phyloP scores from a whole-genome alignment of 805 yeast species.

The Nakazawaea molendinolei region DNA sequence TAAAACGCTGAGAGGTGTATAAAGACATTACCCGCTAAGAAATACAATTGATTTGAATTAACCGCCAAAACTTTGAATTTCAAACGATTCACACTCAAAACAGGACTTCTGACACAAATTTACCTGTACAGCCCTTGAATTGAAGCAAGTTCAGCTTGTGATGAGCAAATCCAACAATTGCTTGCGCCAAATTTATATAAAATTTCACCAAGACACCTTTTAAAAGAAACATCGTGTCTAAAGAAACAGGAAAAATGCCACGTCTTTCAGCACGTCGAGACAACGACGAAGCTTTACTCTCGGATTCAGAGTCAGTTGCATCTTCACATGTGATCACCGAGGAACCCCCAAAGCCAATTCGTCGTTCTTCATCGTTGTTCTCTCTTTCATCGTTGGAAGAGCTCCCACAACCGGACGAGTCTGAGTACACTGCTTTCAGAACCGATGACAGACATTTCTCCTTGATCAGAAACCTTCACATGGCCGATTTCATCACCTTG shows the following conservation, averaged over 20 bases:
- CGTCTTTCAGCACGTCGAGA: background rate
- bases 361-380: conserved; percentile 48
- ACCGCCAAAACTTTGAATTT: too few relatives aligned
- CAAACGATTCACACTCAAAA: too few relatives aligned
- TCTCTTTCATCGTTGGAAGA: conserved; percentile 51
- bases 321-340: background rate
- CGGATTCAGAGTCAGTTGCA: conserved; percentile 7
- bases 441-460: conserved; percentile 82
- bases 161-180: too few relatives aligned
- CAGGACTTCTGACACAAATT: too few relatives aligned
- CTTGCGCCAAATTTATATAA: too few relatives aligned
- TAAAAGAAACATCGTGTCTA: too few relatives aligned
- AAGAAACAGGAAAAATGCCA: background rate
- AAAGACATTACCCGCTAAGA: too few relatives aligned
- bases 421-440: conserved; percentile 73
- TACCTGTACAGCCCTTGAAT: too few relatives aligned
- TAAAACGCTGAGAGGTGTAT: too few relatives aligned
- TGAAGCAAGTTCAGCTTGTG: too few relatives aligned
- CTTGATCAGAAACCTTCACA: conserved; percentile 77
- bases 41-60: too few relatives aligned
- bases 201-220: too few relatives aligned
- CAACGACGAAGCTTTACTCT: conserved; percentile 4
- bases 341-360: conserved; percentile 22
- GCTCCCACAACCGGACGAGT: conserved; percentile 70
- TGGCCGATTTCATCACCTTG: conserved; percentile 95